Evolutionary conservation across 1,284 basidiomycete species (phyloP).

Genomic region (Cryptococcus sp.): DNA sequence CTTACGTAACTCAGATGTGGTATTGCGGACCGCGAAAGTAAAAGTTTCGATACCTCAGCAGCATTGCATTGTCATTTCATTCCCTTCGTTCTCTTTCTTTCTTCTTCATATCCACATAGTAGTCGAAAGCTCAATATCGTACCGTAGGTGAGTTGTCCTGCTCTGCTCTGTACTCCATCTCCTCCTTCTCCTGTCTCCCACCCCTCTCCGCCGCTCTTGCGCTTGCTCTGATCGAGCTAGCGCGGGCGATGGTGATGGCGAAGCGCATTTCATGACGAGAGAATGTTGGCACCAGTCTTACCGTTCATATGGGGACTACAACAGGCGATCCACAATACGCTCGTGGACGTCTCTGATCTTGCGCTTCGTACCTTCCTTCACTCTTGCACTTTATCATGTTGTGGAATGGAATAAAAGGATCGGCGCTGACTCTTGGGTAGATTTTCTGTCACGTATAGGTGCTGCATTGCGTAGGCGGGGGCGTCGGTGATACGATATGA

Average conservation of each 20-base stretch:
- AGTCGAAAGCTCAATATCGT: neutral
- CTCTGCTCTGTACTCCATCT: neutral
- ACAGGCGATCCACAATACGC: slow-evolving; percentile 33
- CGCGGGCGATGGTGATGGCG: neutral
- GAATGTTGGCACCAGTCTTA: slow-evolving; percentile 51
- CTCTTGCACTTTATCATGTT: too few relatives aligned
- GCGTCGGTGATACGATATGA: too few relatives aligned
- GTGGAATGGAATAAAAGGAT: too few relatives aligned
- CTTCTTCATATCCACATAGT: neutral
- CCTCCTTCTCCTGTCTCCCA: neutral
- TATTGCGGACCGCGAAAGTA: too few relatives aligned
- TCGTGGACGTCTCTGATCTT: slow-evolving; percentile 36
- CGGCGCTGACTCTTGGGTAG: too few relatives aligned
- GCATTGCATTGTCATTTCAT: slow-evolving; percentile 1
- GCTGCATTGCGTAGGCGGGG: too few relatives aligned
- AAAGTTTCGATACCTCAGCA: neutral
- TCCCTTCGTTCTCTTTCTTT: neutral
- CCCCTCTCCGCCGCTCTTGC: neutral
- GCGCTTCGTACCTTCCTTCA: too few relatives aligned
- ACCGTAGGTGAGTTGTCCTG: neutral
- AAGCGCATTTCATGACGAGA: slow-evolving; percentile 31
- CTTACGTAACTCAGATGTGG: too few relatives aligned
- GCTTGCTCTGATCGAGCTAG: neutral
- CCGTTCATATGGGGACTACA: slow-evolving; percentile 36
- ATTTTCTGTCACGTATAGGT: too few relatives aligned